Evolutionary conservation across 306 rosid species (phyloP), one percentile per base, ranked within the genome.

Genomic region (Lithocarpus polystachyus): DNA sequence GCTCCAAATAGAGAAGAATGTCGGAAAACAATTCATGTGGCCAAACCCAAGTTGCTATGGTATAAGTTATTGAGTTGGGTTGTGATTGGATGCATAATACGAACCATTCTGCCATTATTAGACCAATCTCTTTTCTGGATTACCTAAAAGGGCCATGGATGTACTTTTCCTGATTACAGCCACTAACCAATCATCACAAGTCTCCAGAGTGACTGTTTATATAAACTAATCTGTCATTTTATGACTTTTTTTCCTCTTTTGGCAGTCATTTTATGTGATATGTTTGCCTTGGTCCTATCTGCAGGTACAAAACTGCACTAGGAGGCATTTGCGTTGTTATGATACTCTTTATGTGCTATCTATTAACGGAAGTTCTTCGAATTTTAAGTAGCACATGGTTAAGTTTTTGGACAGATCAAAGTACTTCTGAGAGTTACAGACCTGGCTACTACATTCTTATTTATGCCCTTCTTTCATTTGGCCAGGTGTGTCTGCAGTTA

Each of bases 361-460:
- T 77, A 35, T 71, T 82, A 56, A 89, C 92, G 2, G 97, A 94
- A 85, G 80, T 79, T 85, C 92, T 92, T 85, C 90, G 97, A 84
- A 83, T 92, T 86, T 92, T 85, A 23, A 89, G 93, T 60, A 94
- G 97, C 86, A 87, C 89, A 43, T 94, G 97, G 98, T 86, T 94
- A 81, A 88, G 93, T 65, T 79, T 88, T 74, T 92, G 98, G 98
- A 92, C 98, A 26, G 48, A 80, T 62, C 86, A 89, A 85, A 94
- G 84, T 84, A 76, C 85, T 15, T 73, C 80, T 3, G 75, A 81
- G 75, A 75, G 77, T 82, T 87, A 90, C 71, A 69, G 75, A 28
- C 92, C 91, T 15, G 94, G 86, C 69, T 92, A 82, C 83, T 94
- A 84, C 88, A 92, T 90, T 82, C 79, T 82, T 72, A 80, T 92